Evolutionary conservation across 495 filamentous ascomycete species (phyloP), one percentile per base, ranked within the genome.

Genomic region (Neurospora tetrasperma): DNA sequence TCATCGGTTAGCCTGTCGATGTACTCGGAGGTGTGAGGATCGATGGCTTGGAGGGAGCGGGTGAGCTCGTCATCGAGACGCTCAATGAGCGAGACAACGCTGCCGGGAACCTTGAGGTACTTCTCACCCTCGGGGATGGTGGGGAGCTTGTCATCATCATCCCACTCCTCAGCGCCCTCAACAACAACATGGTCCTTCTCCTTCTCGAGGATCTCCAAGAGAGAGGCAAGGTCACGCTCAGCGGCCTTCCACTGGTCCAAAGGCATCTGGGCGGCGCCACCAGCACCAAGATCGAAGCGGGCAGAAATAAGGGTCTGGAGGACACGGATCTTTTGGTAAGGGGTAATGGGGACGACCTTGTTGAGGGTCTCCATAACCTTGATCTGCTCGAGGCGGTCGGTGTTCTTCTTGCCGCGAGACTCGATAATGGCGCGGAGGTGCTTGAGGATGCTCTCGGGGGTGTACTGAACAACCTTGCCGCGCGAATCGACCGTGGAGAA

Each of bases 11-110:
- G 82, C 54, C 96, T 89, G 75, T 98, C 96, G 74, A 99, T 97
- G 79, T 99, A 99, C 82, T 99, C 96, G 42, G 95, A 94, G 68
- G 96, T 99, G 83, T 99, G 96, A 72, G 96, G 96, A 80, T 99
- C 96, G 79, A 98, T 98, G 80, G 92, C 91, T 83, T 98, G 96
- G 71, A 99, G 85, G 16, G 94, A 97, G 75, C 96, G 90, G 62
- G 93, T 98, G 76, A 99, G 94, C 83, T 98, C 96, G 79, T 99
- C 96, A 79, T 99, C 96, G 20, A 99, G 88, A 75, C 96, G 88
- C 86, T 99, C 96, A 23, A 97, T 91, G 80, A 94, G 95, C 0
- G 96, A 98, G 23, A 97, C 93, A 72, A 98, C 85, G 82, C 93
- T 97, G 79, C 96, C 96, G 16, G 96, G 93, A 74, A 99, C 90